Percentiles rank a stretch among this genome's conserved stretches.
phyloP scores from a whole-genome alignment of 164 flowering plant species.

The Annona squamosa region DNA sequence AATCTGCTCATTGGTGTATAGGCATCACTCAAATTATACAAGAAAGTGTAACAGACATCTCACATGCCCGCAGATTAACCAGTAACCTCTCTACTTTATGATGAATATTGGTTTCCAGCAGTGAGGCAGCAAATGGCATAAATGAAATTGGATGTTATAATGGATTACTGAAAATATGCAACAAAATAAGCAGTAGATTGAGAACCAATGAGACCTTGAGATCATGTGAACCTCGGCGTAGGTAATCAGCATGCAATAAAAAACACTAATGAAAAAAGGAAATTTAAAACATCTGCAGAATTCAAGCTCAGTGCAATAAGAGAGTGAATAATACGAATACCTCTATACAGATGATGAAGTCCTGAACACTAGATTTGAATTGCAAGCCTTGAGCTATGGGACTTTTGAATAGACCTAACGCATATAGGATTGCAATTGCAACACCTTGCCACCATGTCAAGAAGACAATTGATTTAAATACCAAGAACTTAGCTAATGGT shows the following conservation, averaged over 20 bases:
- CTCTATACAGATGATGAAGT: constrained; percentile 98
- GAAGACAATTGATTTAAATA: constrained; percentile 92
- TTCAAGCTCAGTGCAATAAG: neutral
- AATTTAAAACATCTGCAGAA: neutral
- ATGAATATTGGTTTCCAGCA: no score
- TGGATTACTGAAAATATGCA: no score
- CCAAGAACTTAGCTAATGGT: constrained; percentile 82
- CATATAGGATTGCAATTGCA: constrained; percentile 70
- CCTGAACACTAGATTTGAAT: constrained; percentile 82
- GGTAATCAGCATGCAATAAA: neutral
- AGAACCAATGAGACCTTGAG: neutral
- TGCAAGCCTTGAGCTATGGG: constrained; percentile 81
- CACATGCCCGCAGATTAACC: no score
- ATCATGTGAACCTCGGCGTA: neutral
- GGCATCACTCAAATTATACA: no score
- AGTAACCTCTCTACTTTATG: no score
- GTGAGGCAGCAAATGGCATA: no score
- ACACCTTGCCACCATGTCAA: constrained; percentile 99
- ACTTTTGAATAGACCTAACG: constrained; percentile 77
- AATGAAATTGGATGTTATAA: no score
- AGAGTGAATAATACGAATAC: constrained; percentile 30
- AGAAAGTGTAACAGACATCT: no score
- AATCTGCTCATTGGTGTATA: no score
- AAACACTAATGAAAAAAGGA: neutral
- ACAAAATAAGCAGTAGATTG: neutral